These are phyloP conservation scores for Stephania yunnanensis DNA, from an alignment of 164 flowering plant genomes.

Conservation along the genomic window DNA sequence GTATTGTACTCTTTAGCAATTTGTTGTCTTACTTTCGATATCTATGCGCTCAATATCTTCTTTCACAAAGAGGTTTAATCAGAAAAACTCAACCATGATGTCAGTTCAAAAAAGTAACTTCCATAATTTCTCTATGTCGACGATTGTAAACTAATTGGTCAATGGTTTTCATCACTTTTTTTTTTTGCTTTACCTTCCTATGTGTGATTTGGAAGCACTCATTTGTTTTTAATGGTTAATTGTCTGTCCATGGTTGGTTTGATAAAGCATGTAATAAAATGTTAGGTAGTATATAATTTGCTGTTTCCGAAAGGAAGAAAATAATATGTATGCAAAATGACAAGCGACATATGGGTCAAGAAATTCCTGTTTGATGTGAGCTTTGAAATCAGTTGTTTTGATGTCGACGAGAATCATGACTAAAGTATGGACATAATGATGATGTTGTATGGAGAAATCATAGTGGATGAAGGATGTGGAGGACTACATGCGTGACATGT, in stretches of 20 bases:
- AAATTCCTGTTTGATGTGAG: too few species aligned
- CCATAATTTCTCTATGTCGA: background rate
- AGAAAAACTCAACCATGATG: background rate
- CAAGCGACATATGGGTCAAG: too few species aligned
- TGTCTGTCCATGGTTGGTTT: background rate
- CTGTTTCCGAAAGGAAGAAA: too few species aligned
- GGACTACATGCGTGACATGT: too few species aligned
- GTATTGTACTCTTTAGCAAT: conserved; percentile 22
- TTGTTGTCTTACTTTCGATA: background rate
- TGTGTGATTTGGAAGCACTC: background rate
- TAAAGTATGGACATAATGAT: too few species aligned
- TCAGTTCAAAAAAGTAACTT: too few species aligned
- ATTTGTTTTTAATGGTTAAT: background rate
- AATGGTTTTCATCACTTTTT: background rate
- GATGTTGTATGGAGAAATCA: background rate
- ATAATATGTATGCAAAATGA: too few species aligned
- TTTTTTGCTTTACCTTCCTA: background rate
- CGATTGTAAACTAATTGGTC: background rate
- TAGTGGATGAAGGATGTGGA: background rate
- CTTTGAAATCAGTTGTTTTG: too few species aligned
- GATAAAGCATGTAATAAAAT: background rate
- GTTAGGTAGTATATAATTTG: too few species aligned
- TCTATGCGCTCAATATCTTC: background rate
- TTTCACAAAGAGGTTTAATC: background rate
- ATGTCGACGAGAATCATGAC: too few species aligned